Evolutionary conservation across 768 basidiomycete species (phyloP).

Genomic region (Cubamyces sp.): DNA sequence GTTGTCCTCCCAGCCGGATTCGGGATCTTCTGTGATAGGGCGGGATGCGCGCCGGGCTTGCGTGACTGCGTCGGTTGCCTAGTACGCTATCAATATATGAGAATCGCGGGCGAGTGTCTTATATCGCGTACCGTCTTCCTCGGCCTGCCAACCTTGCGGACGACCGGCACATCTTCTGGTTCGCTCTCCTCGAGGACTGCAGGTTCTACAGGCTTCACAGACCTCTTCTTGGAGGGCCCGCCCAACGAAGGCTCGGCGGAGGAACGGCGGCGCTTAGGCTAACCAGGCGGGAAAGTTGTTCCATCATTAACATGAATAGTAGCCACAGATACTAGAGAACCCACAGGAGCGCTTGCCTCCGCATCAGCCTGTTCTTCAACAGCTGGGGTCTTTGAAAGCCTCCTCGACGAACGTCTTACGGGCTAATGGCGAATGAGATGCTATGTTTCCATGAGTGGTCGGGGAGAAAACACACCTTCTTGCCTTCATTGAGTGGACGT

Average conservation of each 20-base stretch:
- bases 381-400: slow-evolving; percentile 60
- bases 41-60: slow-evolving; percentile 58
- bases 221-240: slow-evolving; percentile 44
- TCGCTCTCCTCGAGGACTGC: slow-evolving; percentile 74
- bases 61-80: slow-evolving; percentile 55
- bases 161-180: slow-evolving; percentile 64
- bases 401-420: slow-evolving; percentile 61
- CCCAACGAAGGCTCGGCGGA: slow-evolving; percentile 76
- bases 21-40: slow-evolving; percentile 37
- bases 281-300: slow-evolving; percentile 2
- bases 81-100: background rate
- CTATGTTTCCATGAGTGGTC: slow-evolving; percentile 7
- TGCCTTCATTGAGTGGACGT: slow-evolving; percentile 54
- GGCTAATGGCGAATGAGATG: slow-evolving; percentile 31
- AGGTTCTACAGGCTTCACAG: slow-evolving; percentile 44
- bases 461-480: slow-evolving; percentile 43
- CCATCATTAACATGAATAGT: slow-evolving; percentile 16
- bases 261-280: slow-evolving; percentile 82
- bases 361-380: slow-evolving; percentile 45
- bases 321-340: slow-evolving; percentile 31
- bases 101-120: background rate
- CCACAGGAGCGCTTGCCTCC: slow-evolving; percentile 45
- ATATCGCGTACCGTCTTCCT: slow-evolving; percentile 56
- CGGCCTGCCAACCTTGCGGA: slow-evolving; percentile 61
- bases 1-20: slow-evolving; percentile 87